Base-by-base conservation (phyloP, 2,329 filamentous ascomycete species). In the Xylaria sp. region DNA sequence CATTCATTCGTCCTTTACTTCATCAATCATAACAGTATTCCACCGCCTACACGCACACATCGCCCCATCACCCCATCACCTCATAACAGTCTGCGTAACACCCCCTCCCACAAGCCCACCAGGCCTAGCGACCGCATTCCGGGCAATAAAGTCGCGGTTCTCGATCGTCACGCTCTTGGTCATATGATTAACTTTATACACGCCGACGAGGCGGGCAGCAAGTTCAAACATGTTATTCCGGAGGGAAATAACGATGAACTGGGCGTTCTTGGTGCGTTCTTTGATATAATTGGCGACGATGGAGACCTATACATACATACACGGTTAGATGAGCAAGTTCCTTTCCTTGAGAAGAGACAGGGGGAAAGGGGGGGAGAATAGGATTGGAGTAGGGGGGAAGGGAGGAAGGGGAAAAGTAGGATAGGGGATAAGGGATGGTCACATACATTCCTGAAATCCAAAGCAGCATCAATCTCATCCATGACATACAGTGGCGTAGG, bases 141-240 rank as follows among this genome's bases (percentile, higher is more conserved):
- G 65, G 61, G 59, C 69, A 69, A 91, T 91, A 74, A 89, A 95
- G 78, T 95, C 91, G 69, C 83, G 83, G 78, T 95, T 95, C 78
- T 95, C 92, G 66, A 95, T 92, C 56, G 92, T 93, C 21, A 95
- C 91, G 77, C 91, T 94, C 86, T 94, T 95, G 64, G 92, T 95
- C 89, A 98, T 99, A 78, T 99, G 94, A 79, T 96, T 98, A 76
- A 99, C 95, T 83, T 99, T 99, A 83, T 99, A 99, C 59, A 99
- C 95, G 70, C 96, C 96, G 14, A 99, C 93, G 63, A 99, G 85
- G 59, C 96, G 87, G 61, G 92, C 88, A n/a, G 96, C 94, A 67
- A 99, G 87, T 83, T 99, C 95, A 78, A 99, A 99, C 95, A 99
- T 99, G 82, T 99, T 99, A 80, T 99, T 99, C 73, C 95, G 86